Evolutionary conservation across 2,329 filamentous ascomycete species (phyloP), one percentile per base, ranked within the genome.

Genomic region (Trichoderma sp.): DNA sequence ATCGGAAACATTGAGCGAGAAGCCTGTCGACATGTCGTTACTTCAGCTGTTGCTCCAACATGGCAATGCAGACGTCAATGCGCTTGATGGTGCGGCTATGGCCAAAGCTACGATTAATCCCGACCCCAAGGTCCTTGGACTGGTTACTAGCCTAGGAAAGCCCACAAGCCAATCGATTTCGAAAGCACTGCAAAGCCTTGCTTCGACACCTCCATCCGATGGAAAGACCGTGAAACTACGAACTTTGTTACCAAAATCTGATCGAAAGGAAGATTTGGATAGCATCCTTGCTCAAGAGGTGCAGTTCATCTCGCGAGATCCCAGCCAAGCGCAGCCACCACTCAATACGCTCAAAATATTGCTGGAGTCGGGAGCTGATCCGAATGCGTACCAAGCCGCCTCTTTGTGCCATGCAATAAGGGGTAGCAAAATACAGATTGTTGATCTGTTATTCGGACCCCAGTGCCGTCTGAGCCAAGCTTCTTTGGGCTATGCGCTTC

Each of bases 1-100:
- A 30, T 77, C 83, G 6, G 77, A 79, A 15, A 80, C 83, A 0
- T 74, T 90, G 21, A 79, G 81, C 12, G 80, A 83, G 58, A 83
- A 81, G 30, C 84, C 85, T 0, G 81, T 85, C 0, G 88, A 90
- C 69, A 82, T 86, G 76, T 81, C 83, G 14, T 80, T 90, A 2
- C 77, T 89, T 1, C 79, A 79, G 5, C 77, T 86, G 8, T 79
- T 90, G 3, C 77, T 90, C 3, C 82, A 86, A 30, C 81, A 85
- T 30, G 87, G 87, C 0, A 82, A 83, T 26, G 87, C 86, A 3
- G 86, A 90, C 71, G 79, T 89, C 70, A 89, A 90, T 72, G 79
- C 82, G 11, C 78, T 85, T 3, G 79, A 82, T 1, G 86, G 86
- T 11, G 78, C 80, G 3, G 82, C 84, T 15, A 77, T 88, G 14